Base-by-base conservation (phyloP, 1,139 yeast species). In the Hansenula sp. region DNA sequence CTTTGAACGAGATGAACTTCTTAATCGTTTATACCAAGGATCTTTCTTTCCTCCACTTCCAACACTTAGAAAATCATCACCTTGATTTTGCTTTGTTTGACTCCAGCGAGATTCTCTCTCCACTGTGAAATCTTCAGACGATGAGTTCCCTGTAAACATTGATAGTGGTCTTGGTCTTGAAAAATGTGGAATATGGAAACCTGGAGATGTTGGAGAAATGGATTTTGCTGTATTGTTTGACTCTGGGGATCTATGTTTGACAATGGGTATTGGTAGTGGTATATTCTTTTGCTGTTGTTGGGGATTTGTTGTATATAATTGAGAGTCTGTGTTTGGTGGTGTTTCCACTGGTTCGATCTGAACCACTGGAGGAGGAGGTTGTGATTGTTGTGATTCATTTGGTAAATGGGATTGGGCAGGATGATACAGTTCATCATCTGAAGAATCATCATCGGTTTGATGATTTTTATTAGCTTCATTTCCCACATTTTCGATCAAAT, bases 21-120 rank as follows among this genome's bases (percentile, higher is more conserved):
- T 59, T 40, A 66, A 41, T 44, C 63, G 59, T 41, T 53, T 62
- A 41, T 63, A 61, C 70, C 70, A 67, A 4, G 57, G 56, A 24
- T 58, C 63, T 43, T 59, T 64, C 28, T 47, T 48, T n/a, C 39
- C 34, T 3, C 30, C 38, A 18, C 25, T 21, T 21, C 35, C 41
- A 17, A 21, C 34, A 27, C 43, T 41, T 21, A 41, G 21, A 15
- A 19, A 40, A 28, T 46, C 50, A 32, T 46, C 52, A n/a, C 33
- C 45, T 19, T 25, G 50, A 44, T 19, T 38, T 40, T 6, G 11
- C 16, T 38, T 44, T 3, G 45, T 29, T 21, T 21, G 25, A 17
- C 24, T 11, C 49, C 52, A 51, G 36, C 57, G 47, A 13, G 55
- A 41, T 32, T 43, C 41, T 42, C 58, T 54, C 57, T 18, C 40